Percentiles rank a stretch among this genome's conserved stretches.
phyloP scores from a whole-genome alignment of 2,329 filamentous ascomycete species.

The Cercospora nicotianae region DNA sequence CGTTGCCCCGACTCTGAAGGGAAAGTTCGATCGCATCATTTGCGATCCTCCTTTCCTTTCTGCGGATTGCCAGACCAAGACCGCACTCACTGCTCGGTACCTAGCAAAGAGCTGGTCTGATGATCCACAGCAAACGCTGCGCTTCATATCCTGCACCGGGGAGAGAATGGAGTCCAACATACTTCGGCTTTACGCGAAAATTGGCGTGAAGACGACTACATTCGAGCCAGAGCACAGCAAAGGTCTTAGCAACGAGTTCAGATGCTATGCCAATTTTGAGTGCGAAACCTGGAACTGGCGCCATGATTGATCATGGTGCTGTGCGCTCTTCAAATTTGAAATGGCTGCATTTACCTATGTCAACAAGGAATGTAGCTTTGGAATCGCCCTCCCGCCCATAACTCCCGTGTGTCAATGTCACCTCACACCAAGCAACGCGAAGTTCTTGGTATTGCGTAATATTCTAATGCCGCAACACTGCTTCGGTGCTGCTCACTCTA shows the following conservation, averaged over 20 bases:
- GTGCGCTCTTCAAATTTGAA: background rate
- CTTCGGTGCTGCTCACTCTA: background rate
- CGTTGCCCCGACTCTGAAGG: conserved; percentile 61
- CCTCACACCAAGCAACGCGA: background rate
- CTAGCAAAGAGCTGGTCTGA: conserved; percentile 56
- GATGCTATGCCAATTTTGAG: conserved; percentile 77
- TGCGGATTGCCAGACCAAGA: conserved; percentile 79
- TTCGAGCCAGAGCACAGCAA: conserved; percentile 70
- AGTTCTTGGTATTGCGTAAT: background rate
- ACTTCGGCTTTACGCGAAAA: conserved; percentile 63
- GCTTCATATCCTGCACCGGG: conserved; percentile 70
- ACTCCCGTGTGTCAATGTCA: background rate
- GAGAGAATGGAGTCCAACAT: conserved; percentile 71
- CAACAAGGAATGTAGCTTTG: background rate
- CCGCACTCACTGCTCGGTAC: conserved; percentile 73
- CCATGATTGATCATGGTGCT: background rate
- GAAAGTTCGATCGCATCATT: conserved; percentile 66
- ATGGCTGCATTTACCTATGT: background rate
- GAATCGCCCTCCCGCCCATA: background rate
- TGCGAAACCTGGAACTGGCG: conserved; percentile 44
- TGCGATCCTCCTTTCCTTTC: conserved; percentile 78
- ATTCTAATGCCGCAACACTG: background rate
- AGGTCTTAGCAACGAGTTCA: conserved; percentile 77
- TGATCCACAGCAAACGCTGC: conserved; percentile 26
- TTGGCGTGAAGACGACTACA: conserved; percentile 64